A percentile compares a stretch with the other conserved stretches of the same genome.
phyloP scores from a whole-genome alignment of 2,329 filamentous ascomycete species.

The Aspergillus ustus region DNA sequence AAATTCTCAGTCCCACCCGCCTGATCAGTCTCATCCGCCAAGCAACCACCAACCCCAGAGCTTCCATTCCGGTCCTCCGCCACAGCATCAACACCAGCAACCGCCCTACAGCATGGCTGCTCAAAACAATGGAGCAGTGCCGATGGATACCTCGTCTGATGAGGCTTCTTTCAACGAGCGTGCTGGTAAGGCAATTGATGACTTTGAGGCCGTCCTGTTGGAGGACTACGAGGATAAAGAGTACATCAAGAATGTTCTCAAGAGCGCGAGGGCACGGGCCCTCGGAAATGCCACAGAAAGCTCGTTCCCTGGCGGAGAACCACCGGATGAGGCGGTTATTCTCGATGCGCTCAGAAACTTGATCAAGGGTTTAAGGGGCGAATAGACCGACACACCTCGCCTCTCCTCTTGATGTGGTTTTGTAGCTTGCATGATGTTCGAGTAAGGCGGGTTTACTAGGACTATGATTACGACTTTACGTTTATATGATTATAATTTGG shows the following conservation, averaged over 20 bases:
- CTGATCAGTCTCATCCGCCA: constrained; percentile 21
- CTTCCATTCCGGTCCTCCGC: constrained; percentile 23
- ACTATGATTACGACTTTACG: constrained; percentile 21
- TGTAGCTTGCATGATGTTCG: not conserved
- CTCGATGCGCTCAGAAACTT: constrained; percentile 46
- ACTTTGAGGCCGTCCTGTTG: constrained; percentile 50
- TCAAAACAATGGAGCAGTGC: constrained; percentile 24
- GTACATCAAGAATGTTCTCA: constrained; percentile 50
- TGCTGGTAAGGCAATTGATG: constrained; percentile 50
- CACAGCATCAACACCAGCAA: constrained; percentile 27
- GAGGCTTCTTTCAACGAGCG: constrained; percentile 45
- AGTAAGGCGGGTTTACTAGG: not conserved
- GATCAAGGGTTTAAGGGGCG: constrained; percentile 45
- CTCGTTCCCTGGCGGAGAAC: constrained; percentile 49
- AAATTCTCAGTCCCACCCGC: constrained; percentile 21
- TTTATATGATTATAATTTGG: constrained; percentile 17
- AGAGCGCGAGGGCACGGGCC: constrained; percentile 48
- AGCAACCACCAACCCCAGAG: constrained; percentile 19
- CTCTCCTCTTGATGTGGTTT: not conserved
- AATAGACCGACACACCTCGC: constrained; percentile 23
- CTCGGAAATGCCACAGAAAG: constrained; percentile 46
- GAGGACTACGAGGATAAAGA: constrained; percentile 52
- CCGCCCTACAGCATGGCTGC: constrained; percentile 24
- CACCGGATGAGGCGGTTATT: constrained; percentile 50
- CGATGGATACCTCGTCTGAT: constrained; percentile 32